A percentile compares a stretch with the other conserved stretches of the same genome.
phyloP scores from a whole-genome alignment of 2,329 filamentous ascomycete species.

The Aureobasidium leucospermi region DNA sequence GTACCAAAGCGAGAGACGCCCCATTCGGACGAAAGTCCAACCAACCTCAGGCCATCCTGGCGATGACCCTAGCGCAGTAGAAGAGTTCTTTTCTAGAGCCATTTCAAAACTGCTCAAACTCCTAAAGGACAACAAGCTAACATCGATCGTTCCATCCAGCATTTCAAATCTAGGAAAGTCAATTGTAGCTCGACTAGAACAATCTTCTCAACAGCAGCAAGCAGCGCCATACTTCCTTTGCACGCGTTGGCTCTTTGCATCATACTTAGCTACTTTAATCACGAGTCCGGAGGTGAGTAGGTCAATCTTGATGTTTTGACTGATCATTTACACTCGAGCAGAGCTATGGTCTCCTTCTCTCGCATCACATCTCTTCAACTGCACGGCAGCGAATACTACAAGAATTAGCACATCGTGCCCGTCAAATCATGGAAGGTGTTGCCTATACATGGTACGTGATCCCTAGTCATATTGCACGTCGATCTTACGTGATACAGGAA shows the following conservation, averaged over 20 bases:
- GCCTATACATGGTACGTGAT: slow-evolving; percentile 57
- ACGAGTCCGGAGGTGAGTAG: slow-evolving; percentile 73
- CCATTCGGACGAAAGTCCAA: slow-evolving; percentile 59
- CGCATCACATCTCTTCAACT: slow-evolving; percentile 88
- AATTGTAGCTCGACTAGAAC: slow-evolving; percentile 60
- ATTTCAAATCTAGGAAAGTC: slow-evolving; percentile 78
- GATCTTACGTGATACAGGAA: slow-evolving; percentile 34
- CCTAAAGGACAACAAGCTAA: slow-evolving; percentile 69
- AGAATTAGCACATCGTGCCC: slow-evolving; percentile 72
- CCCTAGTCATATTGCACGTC: not conserved
- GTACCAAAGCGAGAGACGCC: slow-evolving; percentile 74
- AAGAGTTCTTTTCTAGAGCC: slow-evolving; percentile 81
- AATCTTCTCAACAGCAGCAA: slow-evolving; percentile 62
- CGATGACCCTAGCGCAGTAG: slow-evolving; percentile 73
- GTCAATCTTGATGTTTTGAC: not conserved
- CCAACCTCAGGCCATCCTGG: slow-evolving; percentile 60
- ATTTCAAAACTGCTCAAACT: slow-evolving; percentile 77
- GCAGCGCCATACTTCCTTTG: slow-evolving; percentile 74
- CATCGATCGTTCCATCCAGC: slow-evolving; percentile 77
- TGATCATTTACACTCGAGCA: slow-evolving; percentile 31
- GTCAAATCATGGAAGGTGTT: slow-evolving; percentile 55
- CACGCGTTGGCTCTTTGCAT: slow-evolving; percentile 85
- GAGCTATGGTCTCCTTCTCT: slow-evolving; percentile 61
- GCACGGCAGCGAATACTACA: slow-evolving; percentile 67
- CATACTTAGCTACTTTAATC: slow-evolving; percentile 75